Evolutionary conservation across 2,329 filamentous ascomycete genomes (phyloP), one percentile per base, ranked within the genome.

Genomic region (Verticillium alfalfae): DNA sequence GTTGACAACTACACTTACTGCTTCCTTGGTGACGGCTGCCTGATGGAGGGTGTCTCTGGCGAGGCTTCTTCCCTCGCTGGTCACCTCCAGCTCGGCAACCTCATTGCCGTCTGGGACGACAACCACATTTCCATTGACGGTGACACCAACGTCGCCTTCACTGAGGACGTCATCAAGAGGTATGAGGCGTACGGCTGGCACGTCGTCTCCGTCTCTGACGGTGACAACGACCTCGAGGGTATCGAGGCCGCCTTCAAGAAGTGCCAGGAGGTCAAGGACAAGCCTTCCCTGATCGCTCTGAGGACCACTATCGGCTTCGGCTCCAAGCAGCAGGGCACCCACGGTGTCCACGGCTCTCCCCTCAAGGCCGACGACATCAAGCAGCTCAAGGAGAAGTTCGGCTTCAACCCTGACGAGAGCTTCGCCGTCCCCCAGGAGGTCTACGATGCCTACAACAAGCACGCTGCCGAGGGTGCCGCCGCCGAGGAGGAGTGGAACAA

Each of bases 181-280:
- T 98, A 98, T 78, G 92, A 98, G 83, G 78, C 95, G 65, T 99
- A 97, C 79, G 95, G 93, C 82, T 99, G 95, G 95, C 93, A 99
- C 80, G 88, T 89, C 64, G 81, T 91, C 74, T 84, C 84, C 76
- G 93, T 99, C 76, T 82, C 88, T 71, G 88, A 98, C 72, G 95
- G 95, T 78, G 91, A 99, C 84, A 78, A 86, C 76, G 92, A 98
- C 79, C 88, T 97, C 62, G 89, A 88, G 68, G 88, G 78, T 73
- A 98, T 99, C 65, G 93, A 96, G 82, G 87, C 84, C 66, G 95
- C 95, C 70, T 91, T 99, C 78, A 86, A 88, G 78, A 86, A 91
- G 81, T 90, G 88, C 76, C 88, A 94, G 83, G 82, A 88, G 68
- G 90, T 96, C 79, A 98, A 88, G 78, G 87, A 98, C 85, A 99